Base-by-base conservation (phyloP, 257 asterid genomes). In the Nicotiana undulata region DNA sequence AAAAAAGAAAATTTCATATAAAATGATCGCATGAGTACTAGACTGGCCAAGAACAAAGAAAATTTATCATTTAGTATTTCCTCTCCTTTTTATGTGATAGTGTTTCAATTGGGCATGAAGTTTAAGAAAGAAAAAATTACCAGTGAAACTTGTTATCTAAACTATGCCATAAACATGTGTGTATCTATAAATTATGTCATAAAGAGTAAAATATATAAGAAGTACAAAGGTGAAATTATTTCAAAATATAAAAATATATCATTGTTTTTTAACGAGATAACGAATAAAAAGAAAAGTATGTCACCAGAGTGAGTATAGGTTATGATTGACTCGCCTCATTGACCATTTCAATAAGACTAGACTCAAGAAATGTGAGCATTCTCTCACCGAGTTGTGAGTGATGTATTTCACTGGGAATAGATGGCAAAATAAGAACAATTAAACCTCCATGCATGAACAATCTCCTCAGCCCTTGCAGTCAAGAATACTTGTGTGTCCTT, bases 261-360 rank as follows among this genome's bases (percentile, higher is more conserved):
- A 18, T 56, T n/a, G 1, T 18, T 7, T 56, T 17, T 32, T 3
- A 10, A 3, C 0, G 7, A 5, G 6, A 7, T 4, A 2, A n/a
- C 0, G 28, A 37, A 7, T 4, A 2, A 2, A 58, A 58, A 18
- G 5, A n/a, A 58, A 58, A 20, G 9, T 20, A 15, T 16, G 28
- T 13, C 15, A 5, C 52, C 7, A n/a, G 0, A 58, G 63, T 7
- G 28, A 56, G 26, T 6, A 20, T 29, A 53, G 32, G 16, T 16
- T 49, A 22, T 9, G 8, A 26, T 3, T 80, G 46, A 10, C 75
- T 77, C 29, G 89, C 95, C 92, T 86, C 79, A 26, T 88, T 84
- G 6, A 84, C 93, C 88, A 89, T 84, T 81, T 89, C 91, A 53
- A 63, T 0, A 4, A 89, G 92, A 77, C 56, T 64, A 0, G 63